Conservation (phyloP, 1,139 yeast species). For the Debaryomyces nepalensis region DNA sequence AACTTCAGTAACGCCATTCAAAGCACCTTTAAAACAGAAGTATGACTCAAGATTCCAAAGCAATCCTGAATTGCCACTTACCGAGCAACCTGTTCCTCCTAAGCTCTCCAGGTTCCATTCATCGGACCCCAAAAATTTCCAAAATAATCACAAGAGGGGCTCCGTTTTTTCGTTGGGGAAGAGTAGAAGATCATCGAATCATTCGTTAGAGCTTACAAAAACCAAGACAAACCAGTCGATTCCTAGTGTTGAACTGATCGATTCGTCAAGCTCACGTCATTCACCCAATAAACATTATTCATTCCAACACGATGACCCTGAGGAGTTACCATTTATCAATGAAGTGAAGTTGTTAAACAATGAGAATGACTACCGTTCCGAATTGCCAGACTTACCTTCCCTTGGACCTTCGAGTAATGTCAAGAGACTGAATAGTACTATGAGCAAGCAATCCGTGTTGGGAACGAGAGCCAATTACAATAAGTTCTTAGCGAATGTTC, state of each 20-base stretch:
- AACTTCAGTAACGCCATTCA: slow-evolving; percentile 32
- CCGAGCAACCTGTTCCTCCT: slow-evolving; percentile 16
- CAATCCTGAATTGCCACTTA: slow-evolving; percentile 22
- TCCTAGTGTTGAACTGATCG: slow-evolving; percentile 13
- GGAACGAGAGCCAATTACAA: slow-evolving; percentile 48
- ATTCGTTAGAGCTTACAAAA: slow-evolving; percentile 11
- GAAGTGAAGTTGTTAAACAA: slow-evolving; percentile 33
- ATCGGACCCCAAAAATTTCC: slow-evolving; percentile 17
- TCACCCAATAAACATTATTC: slow-evolving; percentile 20
- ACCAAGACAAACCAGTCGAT: slow-evolving; percentile 11
- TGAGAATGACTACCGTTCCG: slow-evolving; percentile 14
- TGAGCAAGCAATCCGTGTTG: slow-evolving; percentile 42
- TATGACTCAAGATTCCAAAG: slow-evolving; percentile 17
- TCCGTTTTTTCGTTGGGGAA: slow-evolving; percentile 2
- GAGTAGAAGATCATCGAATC: slow-evolving; percentile 10
- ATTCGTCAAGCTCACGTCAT: slow-evolving; percentile 12
- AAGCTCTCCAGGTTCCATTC: slow-evolving; percentile 19
- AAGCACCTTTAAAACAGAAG: slow-evolving; percentile 18
- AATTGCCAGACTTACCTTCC: slow-evolving; percentile 8
- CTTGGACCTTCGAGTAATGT: slow-evolving; percentile 15
- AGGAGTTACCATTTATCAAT: slow-evolving; percentile 46
- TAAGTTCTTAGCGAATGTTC: slow-evolving; percentile 42
- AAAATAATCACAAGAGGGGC: background rate
- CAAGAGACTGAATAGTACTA: slow-evolving; percentile 36
- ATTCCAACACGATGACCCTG: slow-evolving; percentile 17